Percentiles rank a stretch among this genome's conserved stretches.
Evolutionary conservation across 2,329 filamentous ascomycete species (phyloP).

Genomic region (Aspergillus proliferans): DNA sequence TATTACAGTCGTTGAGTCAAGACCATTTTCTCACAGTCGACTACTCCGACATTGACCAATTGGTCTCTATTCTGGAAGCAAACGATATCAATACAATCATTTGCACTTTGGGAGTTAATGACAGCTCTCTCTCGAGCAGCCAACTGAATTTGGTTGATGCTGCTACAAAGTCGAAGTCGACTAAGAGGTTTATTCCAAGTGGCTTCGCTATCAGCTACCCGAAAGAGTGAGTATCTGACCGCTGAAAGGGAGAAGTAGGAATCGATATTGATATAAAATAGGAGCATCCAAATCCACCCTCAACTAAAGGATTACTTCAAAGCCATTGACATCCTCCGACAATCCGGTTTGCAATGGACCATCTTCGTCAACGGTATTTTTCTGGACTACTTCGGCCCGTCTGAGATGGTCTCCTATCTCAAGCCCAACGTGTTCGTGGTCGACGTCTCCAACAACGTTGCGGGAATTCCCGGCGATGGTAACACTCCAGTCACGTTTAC

Average conservation of each 20-base stretch:
- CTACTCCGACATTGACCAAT: constrained; percentile 19
- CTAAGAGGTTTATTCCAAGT: constrained; percentile 16
- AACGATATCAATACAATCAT: constrained; percentile 18
- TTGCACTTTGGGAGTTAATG: constrained; percentile 8
- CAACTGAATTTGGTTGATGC: constrained; percentile 18
- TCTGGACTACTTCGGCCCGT: constrained; percentile 40
- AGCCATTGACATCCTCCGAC: not conserved
- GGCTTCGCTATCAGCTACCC: constrained; percentile 12
- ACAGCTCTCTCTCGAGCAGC: not conserved
- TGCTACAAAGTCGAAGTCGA: constrained; percentile 7
- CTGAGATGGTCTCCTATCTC: constrained; percentile 13
- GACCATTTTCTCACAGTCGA: constrained; percentile 11
- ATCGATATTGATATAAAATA: not conserved
- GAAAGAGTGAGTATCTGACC: constrained; percentile 1
- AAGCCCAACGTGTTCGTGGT: constrained; percentile 10
- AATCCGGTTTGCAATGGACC: constrained; percentile 13
- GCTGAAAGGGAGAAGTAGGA: not conserved
- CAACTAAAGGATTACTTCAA: constrained; percentile 5
- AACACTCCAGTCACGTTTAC: constrained; percentile 14
- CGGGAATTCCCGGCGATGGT: constrained; percentile 18
- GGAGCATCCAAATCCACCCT: not conserved
- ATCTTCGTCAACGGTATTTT: constrained; percentile 43
- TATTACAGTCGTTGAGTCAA: not conserved
- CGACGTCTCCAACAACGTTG: constrained; percentile 12
- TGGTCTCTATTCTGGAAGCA: constrained; percentile 15